Evolutionary conservation across 2,329 filamentous ascomycete species (phyloP), one percentile per base, ranked within the genome.

Genomic region (Stemphylium lycopersici): DNA sequence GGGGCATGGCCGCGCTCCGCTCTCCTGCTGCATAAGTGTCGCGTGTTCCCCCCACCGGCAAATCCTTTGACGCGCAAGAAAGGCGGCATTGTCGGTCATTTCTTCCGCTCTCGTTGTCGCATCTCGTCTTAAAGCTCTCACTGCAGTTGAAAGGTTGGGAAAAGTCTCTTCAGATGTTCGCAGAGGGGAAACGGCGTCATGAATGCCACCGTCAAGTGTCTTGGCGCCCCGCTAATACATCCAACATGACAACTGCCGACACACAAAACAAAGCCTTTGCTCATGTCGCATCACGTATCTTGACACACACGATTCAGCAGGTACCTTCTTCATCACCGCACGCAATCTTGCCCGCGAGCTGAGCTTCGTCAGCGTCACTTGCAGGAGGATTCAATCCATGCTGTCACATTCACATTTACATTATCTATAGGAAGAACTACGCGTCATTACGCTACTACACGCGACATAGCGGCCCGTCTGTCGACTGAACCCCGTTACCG

Each of bases 401-500:
- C 24, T 47, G 39, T 50, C 33, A 33, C 33, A 40, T 22, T 38
- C 37, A 43, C 40, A 49, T 52, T 48, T 38, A 37, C 16, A 31
- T 16, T 45, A 49, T 55, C 22, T 45, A 52, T 48, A 46, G 43
- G 36, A 33, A 48, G 37, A 33, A 47, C 13, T 24, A 47, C 20
- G 20, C 36, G 34, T 22, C 50, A 34, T n/a, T 18, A 20, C 18
- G 24, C 24, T 4, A 33, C 42, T 46, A 67, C 18, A 56, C 56
- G 10, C 68, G 62, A 56, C 69, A 72, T 31, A 72, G 41, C 22
- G 62, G 62, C 6, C 70, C 70, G 46, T 72, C 61, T 15, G 65
- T 68, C 44, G 70, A 70, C 48, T 66, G 67, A 12, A 72, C 66
- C 6, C 69, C 70, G 4, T 71, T 63, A 5, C 69, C 71, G 34